Base-by-base conservation (phyloP, 441 rosid genomes). In the Gossypium davidsonii region DNA sequence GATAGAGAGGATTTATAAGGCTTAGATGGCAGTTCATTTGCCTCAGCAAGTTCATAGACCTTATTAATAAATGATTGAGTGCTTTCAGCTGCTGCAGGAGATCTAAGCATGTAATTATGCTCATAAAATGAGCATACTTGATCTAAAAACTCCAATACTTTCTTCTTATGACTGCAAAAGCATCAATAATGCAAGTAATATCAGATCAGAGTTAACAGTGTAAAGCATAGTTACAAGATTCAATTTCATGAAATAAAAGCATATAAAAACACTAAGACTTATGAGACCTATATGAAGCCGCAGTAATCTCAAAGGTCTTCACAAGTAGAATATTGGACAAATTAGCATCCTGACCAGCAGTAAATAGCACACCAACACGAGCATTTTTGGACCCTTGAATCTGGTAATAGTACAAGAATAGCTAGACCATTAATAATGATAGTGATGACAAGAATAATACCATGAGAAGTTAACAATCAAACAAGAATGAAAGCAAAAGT, bases 361-460 rank as follows among this genome's bases (percentile, higher is more conserved):
- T 88, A 80, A 93, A 93, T 55, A 96, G 79, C 57, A 93, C 91
- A 80, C 97, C 98, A 76, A 96, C 66, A 67, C 99, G 97, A 78
- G 91, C 94, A 81, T 71, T 75, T 84, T 88, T 89, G 74, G 98
- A 86, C 61, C 97, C 98, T 80, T 80, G 85, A 69, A 89, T 76
- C 99, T 96, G 89, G 83, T 83, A 72, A 77, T 42, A 71, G 67
- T 8, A 46, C 26, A 74, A 73, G 74, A 70, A 79, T 75, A 67
- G 68, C 49, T 81, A 74, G 70, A 78, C 71, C 74, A 78, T 77
- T 21, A 74, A 80, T 57, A 52, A 48, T 23, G 66, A 53, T 53
- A 51, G 64, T 76, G 53, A 70, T 5, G 31, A 71, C 42, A 34
- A 67, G 9, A 52, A 57, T 10, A 73, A 78, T 28, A 68, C 51